Evolutionary conservation across 257 asterid genomes (phyloP), one percentile per base, ranked within the genome.

Genomic region (Nicotiana knightiana): DNA sequence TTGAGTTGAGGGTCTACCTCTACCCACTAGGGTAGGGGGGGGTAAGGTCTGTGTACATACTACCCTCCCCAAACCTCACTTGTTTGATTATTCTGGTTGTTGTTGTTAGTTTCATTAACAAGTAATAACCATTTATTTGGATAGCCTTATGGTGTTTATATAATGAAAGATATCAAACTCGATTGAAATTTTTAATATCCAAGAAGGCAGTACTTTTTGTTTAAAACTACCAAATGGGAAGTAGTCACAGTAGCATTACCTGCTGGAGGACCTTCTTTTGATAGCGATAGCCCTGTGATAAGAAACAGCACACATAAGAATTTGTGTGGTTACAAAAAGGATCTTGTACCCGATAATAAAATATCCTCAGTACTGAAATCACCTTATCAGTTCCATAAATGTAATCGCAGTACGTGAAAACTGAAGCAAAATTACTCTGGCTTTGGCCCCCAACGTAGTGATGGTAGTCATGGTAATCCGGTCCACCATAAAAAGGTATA

Each of bases 311-410:
- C 10, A 76, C 77, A 15, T 87, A 39, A 90, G 65, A 51, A 80
- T 32, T 39, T 1, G 65, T 15, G 32, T 7, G 28, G 37, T 26
- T 15, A 57, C 63, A 68, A 5, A 78, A 76, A 5, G 6, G 66
- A 81, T 65, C 11, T 13, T 9, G 17, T 12, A 79, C n/a, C 32
- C 1, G 1, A 9, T 39, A 65, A 21, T 80, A 46, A 48, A 43
- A 28, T 24, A 46, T 6, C 46, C 13, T 65, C 10, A 67, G 35
- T 70, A 5, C 6, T 55, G 77, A 37, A 64, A 82, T 89, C 68
- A 92, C 99, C 98, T 96, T 96, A 88, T 96, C 98, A 35, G 99
- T 96, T 88, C 99, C 98, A 84, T 96, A 96, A 61, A 96, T 89
- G 87, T 88, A 96, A 87, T 96, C 99, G 13, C 99, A 96, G 59